These are phyloP conservation scores for Plenodomus biglobosus DNA, from an alignment of 2,329 filamentous ascomycete species.

Conservation along the genomic window DNA sequence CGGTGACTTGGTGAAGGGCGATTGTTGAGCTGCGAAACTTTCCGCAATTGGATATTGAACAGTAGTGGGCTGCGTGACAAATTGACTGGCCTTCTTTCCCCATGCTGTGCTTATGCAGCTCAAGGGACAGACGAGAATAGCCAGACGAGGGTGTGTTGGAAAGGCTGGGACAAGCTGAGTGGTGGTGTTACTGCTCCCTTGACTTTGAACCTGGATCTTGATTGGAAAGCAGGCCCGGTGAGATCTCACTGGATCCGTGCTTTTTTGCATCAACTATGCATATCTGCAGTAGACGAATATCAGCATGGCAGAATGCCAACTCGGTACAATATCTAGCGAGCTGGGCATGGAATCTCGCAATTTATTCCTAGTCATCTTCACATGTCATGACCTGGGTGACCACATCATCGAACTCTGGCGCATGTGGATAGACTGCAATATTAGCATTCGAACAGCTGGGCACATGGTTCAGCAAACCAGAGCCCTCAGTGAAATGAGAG, in stretches of 20 bases:
- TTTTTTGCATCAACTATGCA: background rate
- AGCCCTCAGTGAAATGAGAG: no score
- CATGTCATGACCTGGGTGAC: slow-evolving; percentile 3
- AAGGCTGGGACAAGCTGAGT: background rate
- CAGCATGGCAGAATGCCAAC: background rate
- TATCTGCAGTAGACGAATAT: background rate
- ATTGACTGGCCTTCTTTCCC: background rate
- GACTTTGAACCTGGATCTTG: background rate
- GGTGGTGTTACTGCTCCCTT: no score
- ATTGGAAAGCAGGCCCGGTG: background rate
- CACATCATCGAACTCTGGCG: slow-evolving; percentile 11
- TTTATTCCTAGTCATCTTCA: background rate
- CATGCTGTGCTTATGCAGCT: slow-evolving; percentile 7
- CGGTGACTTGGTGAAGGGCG: slow-evolving; percentile 5
- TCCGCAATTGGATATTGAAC: background rate
- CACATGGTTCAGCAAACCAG: no score
- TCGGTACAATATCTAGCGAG: background rate
- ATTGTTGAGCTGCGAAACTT: slow-evolving; percentile 6
- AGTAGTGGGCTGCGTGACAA: background rate
- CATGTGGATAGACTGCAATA: slow-evolving; percentile 1
- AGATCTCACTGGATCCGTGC: background rate
- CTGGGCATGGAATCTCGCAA: background rate
- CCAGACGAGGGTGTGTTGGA: background rate
- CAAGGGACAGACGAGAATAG: slow-evolving; percentile 11
- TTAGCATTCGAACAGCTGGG: no score